phyloP scores from a whole-genome alignment of 73 alveolate species.

The Tetrahymena elliotti region DNA sequence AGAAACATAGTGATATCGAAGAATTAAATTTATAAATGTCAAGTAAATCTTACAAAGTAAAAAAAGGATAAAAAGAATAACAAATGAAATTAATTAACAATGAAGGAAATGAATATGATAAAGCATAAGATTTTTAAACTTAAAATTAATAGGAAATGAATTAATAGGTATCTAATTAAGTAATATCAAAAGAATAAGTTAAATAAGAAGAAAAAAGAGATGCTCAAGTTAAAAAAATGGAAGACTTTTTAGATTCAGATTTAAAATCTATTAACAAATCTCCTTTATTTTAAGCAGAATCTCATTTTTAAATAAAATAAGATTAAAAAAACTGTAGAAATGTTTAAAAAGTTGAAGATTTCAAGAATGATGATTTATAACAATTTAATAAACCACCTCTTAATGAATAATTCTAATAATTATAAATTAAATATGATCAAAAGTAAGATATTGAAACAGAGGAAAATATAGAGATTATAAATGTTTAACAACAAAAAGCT shows the following conservation, averaged over 20 bases:
- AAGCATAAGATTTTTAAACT: too few relatives aligned
- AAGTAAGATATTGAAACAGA: background rate
- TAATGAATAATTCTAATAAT: too few relatives aligned
- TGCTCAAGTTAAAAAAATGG: background rate
- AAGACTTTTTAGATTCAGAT: background rate
- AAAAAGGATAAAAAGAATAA: too few relatives aligned
- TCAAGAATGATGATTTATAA: background rate
- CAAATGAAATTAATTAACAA: too few relatives aligned
- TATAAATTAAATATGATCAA: background rate
- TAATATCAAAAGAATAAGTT: background rate
- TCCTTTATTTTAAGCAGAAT: background rate
- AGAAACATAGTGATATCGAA: too few relatives aligned
- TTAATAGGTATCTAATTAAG: too few relatives aligned
- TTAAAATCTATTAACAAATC: background rate
- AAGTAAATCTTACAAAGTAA: too few relatives aligned
- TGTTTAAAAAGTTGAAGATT: background rate
- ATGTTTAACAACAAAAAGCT: too few relatives aligned
- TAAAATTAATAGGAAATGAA: too few relatives aligned
- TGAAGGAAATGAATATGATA: too few relatives aligned
- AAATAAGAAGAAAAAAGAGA: background rate
- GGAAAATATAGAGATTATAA: background rate
- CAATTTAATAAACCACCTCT: background rate
- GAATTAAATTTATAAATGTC: too few relatives aligned
- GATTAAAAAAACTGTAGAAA: background rate
- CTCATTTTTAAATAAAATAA: background rate